Conservation (phyloP, 108 stramenopile species). For the Bacterosira constricta region DNA sequence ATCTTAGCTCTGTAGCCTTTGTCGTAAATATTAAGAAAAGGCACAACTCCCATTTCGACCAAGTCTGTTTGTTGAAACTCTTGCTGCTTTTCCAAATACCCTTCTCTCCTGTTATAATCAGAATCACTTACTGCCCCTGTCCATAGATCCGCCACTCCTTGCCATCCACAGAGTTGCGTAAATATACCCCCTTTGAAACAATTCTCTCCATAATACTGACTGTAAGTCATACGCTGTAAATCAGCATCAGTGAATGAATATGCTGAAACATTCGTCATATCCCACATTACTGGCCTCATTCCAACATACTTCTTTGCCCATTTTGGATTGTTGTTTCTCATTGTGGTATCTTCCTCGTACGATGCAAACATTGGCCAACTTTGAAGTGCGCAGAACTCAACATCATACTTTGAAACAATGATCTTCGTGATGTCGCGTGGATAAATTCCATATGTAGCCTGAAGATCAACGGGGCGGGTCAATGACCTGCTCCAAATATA, state of each 20-base stretch:
- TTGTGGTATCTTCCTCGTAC: too few species aligned
- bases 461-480: neutral
- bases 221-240: too few species aligned
- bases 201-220: too few species aligned
- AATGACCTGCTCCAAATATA: conserved; percentile 19
- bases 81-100: conserved; percentile 5
- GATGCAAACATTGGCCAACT: too few species aligned
- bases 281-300: too few species aligned
- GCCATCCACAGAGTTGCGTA: conserved; percentile 9
- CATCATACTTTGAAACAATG: too few species aligned
- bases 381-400: too few species aligned
- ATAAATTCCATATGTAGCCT: neutral
- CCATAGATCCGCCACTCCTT: neutral
- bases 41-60: conserved; percentile 1
- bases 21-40: conserved; percentile 23
- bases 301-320: too few species aligned
- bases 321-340: too few species aligned
- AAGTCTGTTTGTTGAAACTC: neutral
- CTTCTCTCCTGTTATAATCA: conserved; percentile 14
- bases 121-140: conserved; percentile 8
- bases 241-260: too few species aligned
- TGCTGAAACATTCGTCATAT: too few species aligned
- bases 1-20: conserved; percentile 23
- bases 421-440: too few species aligned
- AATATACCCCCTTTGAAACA: conserved; percentile 8